phyloP scores from a whole-genome alignment of 2,329 filamentous ascomycete genomes.

The Acarospora socialis region DNA sequence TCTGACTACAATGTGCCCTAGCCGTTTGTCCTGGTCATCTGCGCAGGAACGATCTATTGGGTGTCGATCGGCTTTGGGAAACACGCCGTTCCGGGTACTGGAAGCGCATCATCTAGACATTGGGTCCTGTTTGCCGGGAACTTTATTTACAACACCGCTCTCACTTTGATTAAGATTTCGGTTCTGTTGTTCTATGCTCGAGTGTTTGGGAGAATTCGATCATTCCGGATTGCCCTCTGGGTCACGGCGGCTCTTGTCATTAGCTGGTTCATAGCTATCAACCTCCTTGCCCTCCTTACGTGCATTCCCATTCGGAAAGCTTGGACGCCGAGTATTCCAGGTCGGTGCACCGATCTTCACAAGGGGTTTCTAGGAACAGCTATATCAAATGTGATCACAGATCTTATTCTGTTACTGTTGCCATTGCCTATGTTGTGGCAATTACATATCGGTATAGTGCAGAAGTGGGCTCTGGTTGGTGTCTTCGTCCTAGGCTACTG shows the following conservation, averaged over 20 bases:
- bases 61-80: slow-evolving; percentile 1
- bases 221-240: neutral
- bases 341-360: slow-evolving; percentile 6
- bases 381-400: slow-evolving; percentile 8
- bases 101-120: neutral
- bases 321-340: neutral
- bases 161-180: slow-evolving; percentile 6
- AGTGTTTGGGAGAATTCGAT: neutral
- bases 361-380: slow-evolving; percentile 7
- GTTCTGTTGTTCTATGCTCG: slow-evolving; percentile 8
- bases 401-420: slow-evolving; percentile 5
- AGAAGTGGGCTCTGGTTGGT: too few relatives aligned
- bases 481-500: too few relatives aligned
- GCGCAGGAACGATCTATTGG: slow-evolving; percentile 1
- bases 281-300: neutral
- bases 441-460: too few relatives aligned
- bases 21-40: neutral
- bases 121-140: neutral
- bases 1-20: too few relatives aligned
- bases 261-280: neutral
- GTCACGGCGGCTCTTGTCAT: neutral
- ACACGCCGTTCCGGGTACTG: neutral
- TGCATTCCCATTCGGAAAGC: neutral
- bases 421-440: slow-evolving; percentile 7
- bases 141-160: slow-evolving; percentile 5